phyloP scores from a whole-genome alignment of 805 yeast genomes.

The Starmerella etchellsii region DNA sequence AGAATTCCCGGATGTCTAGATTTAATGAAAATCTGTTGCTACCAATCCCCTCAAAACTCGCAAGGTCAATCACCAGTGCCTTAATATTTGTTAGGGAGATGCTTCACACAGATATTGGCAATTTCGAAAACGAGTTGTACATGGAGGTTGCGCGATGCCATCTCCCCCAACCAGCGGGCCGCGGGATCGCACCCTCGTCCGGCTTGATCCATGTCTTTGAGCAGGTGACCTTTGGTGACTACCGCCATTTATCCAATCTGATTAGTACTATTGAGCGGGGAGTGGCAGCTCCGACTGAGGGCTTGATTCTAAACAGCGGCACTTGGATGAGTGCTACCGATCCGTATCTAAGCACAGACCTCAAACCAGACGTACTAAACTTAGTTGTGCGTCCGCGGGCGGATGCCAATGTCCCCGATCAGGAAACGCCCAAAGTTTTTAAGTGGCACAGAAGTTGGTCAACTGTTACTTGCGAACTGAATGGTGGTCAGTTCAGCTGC shows the following conservation, averaged over 20 bases:
- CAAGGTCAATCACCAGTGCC: not conserved
- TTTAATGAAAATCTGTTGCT: too few relatives aligned
- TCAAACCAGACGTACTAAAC: too few relatives aligned
- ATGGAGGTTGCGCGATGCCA: not conserved
- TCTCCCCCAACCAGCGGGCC: conserved; percentile 1
- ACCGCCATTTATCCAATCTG: not conserved
- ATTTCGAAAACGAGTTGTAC: not conserved
- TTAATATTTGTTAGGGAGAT: not conserved
- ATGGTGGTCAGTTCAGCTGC: conserved; percentile 1
- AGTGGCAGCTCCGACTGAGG: not conserved
- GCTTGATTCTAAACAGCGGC: not conserved
- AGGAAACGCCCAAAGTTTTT: not conserved
- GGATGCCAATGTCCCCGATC: not conserved
- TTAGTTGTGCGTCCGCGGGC: not conserved
- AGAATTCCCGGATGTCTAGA: not conserved
- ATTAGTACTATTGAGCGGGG: not conserved
- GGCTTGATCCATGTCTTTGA: not conserved
- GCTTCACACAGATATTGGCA: not conserved
- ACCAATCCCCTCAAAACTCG: not conserved
- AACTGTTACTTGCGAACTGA: not conserved
- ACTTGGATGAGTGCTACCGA: conserved; percentile 1
- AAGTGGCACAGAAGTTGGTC: conserved; percentile 7
- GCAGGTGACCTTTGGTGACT: not conserved
- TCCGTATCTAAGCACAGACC: not conserved
- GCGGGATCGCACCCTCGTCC: not conserved